A percentile compares a stretch with the other conserved stretches of the same genome.
phyloP scores from a whole-genome alignment of 169 alveolate species.

The Hepatocystis sp. region DNA sequence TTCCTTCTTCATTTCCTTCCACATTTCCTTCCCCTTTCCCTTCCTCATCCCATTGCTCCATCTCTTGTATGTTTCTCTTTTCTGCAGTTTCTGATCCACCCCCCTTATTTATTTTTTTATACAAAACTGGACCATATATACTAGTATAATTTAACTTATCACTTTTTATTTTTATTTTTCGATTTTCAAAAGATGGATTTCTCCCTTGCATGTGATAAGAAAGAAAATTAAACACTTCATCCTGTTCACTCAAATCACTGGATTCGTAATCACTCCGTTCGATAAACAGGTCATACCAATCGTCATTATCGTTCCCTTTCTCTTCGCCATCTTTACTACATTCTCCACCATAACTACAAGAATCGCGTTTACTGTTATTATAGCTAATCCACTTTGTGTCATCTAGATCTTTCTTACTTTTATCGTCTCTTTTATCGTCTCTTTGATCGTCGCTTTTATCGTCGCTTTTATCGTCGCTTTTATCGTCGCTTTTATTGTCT shows the following conservation, averaged over 20 bases:
- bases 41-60: too few species aligned
- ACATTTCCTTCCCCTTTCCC: too few species aligned
- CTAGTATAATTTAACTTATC: constrained; percentile 49
- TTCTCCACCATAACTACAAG: background rate
- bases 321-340: background rate
- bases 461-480: background rate
- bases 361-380: too few species aligned
- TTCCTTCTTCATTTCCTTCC: too few species aligned
- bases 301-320: constrained; percentile 6
- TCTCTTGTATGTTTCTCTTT: too few species aligned
- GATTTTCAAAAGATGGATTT: constrained; percentile 68
- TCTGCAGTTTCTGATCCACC: too few species aligned
- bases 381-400: too few species aligned
- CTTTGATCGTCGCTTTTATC: background rate
- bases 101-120: too few species aligned
- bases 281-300: constrained; percentile 32
- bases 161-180: constrained; percentile 6
- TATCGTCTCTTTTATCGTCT: background rate
- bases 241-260: constrained; percentile 4
- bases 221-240: constrained; percentile 48
- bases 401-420: too few species aligned
- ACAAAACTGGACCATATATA: constrained; percentile 65
- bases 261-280: constrained; percentile 43
- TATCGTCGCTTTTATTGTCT: background rate
- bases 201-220: constrained; percentile 75